Evolutionary conservation across 1,284 basidiomycete species (phyloP).

Genomic region (Coniferiporia sulphurascens): DNA sequence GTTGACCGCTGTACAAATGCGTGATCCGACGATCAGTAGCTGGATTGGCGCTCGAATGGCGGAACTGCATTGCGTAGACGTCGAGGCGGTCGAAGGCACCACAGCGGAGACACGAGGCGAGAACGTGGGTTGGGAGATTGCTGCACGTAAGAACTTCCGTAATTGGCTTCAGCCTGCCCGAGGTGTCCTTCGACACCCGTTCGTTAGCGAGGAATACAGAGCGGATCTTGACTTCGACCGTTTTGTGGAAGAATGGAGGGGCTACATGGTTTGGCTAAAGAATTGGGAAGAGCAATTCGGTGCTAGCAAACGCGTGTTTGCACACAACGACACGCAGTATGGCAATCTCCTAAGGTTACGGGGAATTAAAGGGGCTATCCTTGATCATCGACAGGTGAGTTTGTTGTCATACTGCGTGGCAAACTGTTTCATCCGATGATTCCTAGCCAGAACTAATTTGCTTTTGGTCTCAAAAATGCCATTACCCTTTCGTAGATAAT

Average conservation of each 20-base stretch:
- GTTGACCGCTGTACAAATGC: slow-evolving; percentile 70
- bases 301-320: slow-evolving; percentile 64
- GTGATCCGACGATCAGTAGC: slow-evolving; percentile 67
- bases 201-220: slow-evolving; percentile 38
- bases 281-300: slow-evolving; percentile 52
- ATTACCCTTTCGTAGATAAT: slow-evolving; percentile 55
- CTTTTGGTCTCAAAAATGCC: not conserved
- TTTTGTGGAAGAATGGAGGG: slow-evolving; percentile 62
- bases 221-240: slow-evolving; percentile 53
- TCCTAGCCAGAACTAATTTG: not conserved
- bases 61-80: slow-evolving; percentile 87
- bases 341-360: slow-evolving; percentile 84
- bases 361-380: slow-evolving; percentile 45
- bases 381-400: slow-evolving; percentile 65
- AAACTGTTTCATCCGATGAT: not conserved
- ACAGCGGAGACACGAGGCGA: slow-evolving; percentile 35
- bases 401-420: slow-evolving; percentile 10
- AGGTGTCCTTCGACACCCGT: slow-evolving; percentile 55
- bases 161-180: slow-evolving; percentile 63
- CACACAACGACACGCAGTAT: slow-evolving; percentile 92
- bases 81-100: slow-evolving; percentile 56
- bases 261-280: slow-evolving; percentile 65
- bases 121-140: slow-evolving; percentile 51
- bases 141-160: slow-evolving; percentile 54
- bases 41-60: slow-evolving; percentile 91